Evolutionary conservation across 768 basidiomycete species (phyloP), one percentile per base, ranked within the genome.

Genomic region (Amanita fuliginea): DNA sequence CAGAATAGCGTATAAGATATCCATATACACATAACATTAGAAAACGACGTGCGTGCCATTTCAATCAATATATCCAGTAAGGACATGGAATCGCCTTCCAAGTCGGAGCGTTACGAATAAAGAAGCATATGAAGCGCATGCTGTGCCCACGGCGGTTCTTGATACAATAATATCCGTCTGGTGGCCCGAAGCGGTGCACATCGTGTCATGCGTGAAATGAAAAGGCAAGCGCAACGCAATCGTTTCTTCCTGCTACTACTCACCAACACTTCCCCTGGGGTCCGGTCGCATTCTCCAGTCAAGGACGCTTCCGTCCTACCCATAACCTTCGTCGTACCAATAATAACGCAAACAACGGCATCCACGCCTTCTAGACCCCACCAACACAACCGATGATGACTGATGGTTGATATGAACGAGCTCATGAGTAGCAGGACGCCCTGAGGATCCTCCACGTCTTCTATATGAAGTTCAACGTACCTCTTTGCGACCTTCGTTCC

Each of bases 121-220:
- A 42, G 49, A 43, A 36, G 41, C 49, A 40, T 30, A 19, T 41
- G 47, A 39, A 48, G 41, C 21, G 49, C 49, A 32, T 33, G 49
- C 6, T 19, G 19, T n/a, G 36, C 36, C 22, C 41, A 40, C 22
- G 34, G 32, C 16, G 40, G 39, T 50, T 43, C 42, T 50, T 35
- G 33, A 50, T 43, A 42, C 42, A 35, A 42, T 50, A 50, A 50
- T 43, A 50, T 43, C 49, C 49, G 49, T 30, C 41, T 50, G 41
- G 49, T 50, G 40, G 26, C 40, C 39, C 33, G 7, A 28, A 21
- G 19, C 24, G 33, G 34, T 37, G 32, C n/a, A 18, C 41, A 50
- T 43, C 49, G 41, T 50, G 40, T 18, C 39, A 34, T 30, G 33
- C 19, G 33, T 11, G n/a, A 35, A 42, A 50, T 33, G 34, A 24